phyloP scores from a whole-genome alignment of 83 land plant species.

The Picea abies region DNA sequence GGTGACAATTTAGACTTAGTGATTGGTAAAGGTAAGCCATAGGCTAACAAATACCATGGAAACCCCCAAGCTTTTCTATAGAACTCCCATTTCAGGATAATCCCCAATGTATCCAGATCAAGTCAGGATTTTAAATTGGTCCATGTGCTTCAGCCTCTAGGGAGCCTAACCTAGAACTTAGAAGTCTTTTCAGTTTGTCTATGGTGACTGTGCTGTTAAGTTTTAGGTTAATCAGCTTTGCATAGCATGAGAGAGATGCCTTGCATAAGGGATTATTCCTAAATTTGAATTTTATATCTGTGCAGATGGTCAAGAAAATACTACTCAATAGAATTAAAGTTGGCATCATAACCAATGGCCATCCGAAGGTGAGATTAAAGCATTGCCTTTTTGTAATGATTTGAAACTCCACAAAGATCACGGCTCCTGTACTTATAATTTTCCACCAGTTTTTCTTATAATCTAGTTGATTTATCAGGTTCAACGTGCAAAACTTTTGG shows the following conservation, averaged over 20 bases:
- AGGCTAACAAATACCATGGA: background rate
- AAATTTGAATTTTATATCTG: background rate
- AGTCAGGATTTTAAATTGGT: background rate
- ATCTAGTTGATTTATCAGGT: slow-evolving; percentile 22
- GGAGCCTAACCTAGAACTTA: background rate
- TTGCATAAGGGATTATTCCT: background rate
- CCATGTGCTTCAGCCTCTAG: background rate
- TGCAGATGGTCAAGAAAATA: slow-evolving; percentile 37
- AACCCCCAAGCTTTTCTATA: background rate
- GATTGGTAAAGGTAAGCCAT: too few species aligned
- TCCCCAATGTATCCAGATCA: background rate
- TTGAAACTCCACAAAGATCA: background rate
- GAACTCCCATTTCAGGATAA: background rate
- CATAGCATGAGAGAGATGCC: background rate
- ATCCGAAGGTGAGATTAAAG: slow-evolving; percentile 12
- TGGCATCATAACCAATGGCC: slow-evolving; percentile 54
- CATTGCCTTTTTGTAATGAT: background rate
- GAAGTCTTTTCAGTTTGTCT: background rate
- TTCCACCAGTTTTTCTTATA: background rate
- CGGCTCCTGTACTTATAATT: background rate
- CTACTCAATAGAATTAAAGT: slow-evolving; percentile 37
- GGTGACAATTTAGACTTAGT: too few species aligned
- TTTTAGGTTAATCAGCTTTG: background rate
- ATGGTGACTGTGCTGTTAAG: background rate
- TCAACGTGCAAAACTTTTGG: slow-evolving; percentile 44